Evolutionary conservation across 495 filamentous ascomycete genomes (phyloP).

Genomic region (Amniculicola lignicola): DNA sequence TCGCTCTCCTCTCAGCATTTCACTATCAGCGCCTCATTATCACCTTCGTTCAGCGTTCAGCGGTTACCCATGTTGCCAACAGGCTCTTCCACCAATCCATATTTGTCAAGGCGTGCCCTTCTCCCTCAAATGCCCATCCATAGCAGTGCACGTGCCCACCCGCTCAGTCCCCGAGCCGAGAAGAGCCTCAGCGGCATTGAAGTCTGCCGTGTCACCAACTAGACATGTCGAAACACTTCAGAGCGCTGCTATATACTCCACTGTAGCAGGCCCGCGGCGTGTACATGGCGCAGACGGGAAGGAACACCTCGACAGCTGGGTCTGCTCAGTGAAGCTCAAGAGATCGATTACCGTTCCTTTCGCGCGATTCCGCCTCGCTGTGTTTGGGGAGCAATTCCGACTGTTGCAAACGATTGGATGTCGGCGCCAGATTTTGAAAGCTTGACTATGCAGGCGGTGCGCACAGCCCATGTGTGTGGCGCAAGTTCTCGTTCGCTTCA

Average conservation of each 20-base stretch:
- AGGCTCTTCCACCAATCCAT: conserved; percentile 13
- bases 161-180: neutral
- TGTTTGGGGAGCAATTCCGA: conserved; percentile 2
- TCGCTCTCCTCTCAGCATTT: conserved; percentile 8
- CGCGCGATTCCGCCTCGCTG: conserved; percentile 15
- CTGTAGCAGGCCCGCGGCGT: neutral
- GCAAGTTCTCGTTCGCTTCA: too few species aligned
- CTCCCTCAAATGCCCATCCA: conserved; percentile 8
- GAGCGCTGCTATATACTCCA: neutral
- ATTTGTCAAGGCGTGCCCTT: conserved; percentile 2
- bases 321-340: conserved; percentile 10
- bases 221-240: neutral
- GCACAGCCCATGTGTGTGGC: conserved; percentile 16
- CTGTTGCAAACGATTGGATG: conserved; percentile 13
- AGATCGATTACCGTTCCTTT: neutral
- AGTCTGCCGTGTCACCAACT: conserved; percentile 24
- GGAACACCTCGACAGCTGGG: neutral
- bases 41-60: conserved; percentile 5
- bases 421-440: conserved; percentile 2
- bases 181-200: conserved; percentile 27
- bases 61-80: conserved; percentile 10
- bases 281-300: conserved; percentile 11
- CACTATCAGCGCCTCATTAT: conserved; percentile 5
- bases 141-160: conserved; percentile 9
- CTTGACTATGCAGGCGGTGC: conserved; percentile 16